Conservation (phyloP, 2,329 filamentous ascomycete genomes). For the Mycocentrospora acerina region DNA sequence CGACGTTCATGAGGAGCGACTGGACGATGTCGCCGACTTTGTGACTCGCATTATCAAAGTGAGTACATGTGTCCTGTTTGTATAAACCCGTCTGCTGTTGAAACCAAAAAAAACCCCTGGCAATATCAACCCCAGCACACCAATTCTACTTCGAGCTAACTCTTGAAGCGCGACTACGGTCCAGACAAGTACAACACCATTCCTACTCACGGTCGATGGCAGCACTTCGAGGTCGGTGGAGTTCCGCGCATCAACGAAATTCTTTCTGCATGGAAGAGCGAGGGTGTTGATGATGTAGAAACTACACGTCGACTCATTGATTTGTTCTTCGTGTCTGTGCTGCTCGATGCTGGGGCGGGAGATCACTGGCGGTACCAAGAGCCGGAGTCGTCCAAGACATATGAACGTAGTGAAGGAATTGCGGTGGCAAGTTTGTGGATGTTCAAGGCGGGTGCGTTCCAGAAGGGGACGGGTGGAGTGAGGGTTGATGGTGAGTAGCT, state of each 20-base stretch:
- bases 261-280: conserved; percentile 60
- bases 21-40: conserved; percentile 76
- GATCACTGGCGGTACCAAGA: conserved; percentile 89
- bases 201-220: conserved; percentile 75
- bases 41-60: conserved; percentile 91
- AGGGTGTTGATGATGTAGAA: conserved; percentile 64
- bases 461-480: conserved; percentile 59
- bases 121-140: background rate
- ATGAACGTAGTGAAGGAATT: conserved; percentile 81
- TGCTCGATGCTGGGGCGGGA: conserved; percentile 84
- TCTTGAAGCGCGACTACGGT: conserved; percentile 63
- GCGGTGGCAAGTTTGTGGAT: conserved; percentile 78
- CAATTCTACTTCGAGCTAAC: background rate
- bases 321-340: conserved; percentile 75
- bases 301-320: conserved; percentile 73
- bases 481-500: conserved; percentile 72
- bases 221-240: conserved; percentile 77
- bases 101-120: conserved; percentile 29
- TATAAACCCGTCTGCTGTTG: no score
- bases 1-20: conserved; percentile 78
- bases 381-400: conserved; percentile 75
- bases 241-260: conserved; percentile 70
- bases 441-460: conserved; percentile 79
- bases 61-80: no score
- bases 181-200: conserved; percentile 53